phyloP scores from a whole-genome alignment of 371 early-diverging fungal species.

The Mortierella sp. region DNA sequence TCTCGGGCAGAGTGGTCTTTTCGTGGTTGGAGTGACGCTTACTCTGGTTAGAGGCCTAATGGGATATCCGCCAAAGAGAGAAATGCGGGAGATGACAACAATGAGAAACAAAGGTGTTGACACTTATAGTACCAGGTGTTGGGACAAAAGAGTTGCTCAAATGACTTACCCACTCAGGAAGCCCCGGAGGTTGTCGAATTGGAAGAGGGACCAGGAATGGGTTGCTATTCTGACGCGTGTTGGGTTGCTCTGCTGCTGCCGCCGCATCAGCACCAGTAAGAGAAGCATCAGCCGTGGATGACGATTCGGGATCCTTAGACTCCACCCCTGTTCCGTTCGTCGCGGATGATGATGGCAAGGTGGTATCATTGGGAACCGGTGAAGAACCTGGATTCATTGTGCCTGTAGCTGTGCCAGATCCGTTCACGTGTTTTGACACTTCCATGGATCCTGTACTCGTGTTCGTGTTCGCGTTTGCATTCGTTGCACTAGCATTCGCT shows the following conservation, averaged over 20 bases:
- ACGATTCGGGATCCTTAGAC: no score
- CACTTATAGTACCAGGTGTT: no score
- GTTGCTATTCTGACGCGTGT: not conserved
- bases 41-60: slow-evolving; percentile 2
- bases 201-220: slow-evolving; percentile 16
- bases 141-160: not conserved
- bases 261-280: not conserved
- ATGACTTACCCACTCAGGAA: slow-evolving; percentile 10
- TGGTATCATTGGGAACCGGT: no score
- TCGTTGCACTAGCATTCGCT: no score
- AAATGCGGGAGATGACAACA: not conserved
- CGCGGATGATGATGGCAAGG: no score
- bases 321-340: no score
- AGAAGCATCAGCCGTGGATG: no score
- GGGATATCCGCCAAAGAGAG: not conserved
- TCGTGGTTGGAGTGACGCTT: slow-evolving; percentile 3
- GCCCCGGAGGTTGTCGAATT: not conserved
- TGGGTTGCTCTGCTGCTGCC: not conserved
- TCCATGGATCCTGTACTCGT: no score
- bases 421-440: no score
- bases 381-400: no score
- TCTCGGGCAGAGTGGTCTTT: slow-evolving; percentile 35
- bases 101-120: not conserved
- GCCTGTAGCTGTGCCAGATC: no score
- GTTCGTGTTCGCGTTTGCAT: no score